Base-by-base conservation (phyloP, 371 early-diverging fungal species). In the Entomophthora muscae region DNA sequence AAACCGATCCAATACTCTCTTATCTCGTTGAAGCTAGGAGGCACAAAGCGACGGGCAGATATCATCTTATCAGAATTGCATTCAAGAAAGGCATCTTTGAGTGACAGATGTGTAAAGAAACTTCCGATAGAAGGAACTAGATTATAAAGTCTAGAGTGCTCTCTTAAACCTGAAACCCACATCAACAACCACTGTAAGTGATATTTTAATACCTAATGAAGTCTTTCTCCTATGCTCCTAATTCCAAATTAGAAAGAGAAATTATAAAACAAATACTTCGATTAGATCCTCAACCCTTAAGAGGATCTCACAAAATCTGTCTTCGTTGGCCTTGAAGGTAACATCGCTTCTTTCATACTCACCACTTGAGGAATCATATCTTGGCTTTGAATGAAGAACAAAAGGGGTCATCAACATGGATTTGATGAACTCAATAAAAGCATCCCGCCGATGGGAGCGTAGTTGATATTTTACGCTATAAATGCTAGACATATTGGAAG, bases 1-100 rank as follows among this genome's bases (percentile, higher is more conserved):
- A 61, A 33, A 24, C 53, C 27, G 27, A 62, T 42, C n/a, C n/a
- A n/a, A n/a, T 70, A 77, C 77, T 72, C 71, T 65, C 90, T 76
- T 61, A 90, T 78, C 64, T 90, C 90, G 76, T 90, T 90, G 75
- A 90, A 90, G 63, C 80, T 79, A 0, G 89, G 89, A 58, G 90
- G 87, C 21, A 90, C 88, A 69, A 81, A 80, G 28, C 78, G 75
- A 61, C 90, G 75, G 0, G 81, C 80, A 23, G 85, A 77, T 53
- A 90, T 84, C 2, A 78, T 73, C 55, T 84, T 70, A 57, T 75
- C 72, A 2, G 69, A 72, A 86, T 79, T 52, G 80, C 76, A 22
- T 65, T 65, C 60, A 78, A 66, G 71, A 89, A 90, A 17, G 42
- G 84, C 78, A 24, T 74, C 76, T 21, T 71, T 73, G 27, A 90